Percentiles rank a stretch among this genome's conserved stretches.
Conservation (phyloP, 2,329 filamentous ascomycete genomes). For the Diaporthe citri region DNA sequence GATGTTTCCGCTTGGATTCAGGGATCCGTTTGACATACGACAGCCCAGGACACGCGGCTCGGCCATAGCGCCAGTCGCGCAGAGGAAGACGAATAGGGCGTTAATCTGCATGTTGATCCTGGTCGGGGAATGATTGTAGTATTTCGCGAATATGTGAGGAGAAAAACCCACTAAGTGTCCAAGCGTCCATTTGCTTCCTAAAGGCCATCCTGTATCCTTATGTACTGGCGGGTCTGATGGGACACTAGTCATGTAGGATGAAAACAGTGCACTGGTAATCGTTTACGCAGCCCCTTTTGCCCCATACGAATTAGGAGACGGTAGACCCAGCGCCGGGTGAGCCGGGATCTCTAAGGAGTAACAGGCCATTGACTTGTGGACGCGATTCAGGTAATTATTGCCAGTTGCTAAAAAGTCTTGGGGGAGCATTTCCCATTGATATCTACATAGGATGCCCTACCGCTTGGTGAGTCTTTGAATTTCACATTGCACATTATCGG, state of each 20-base stretch:
- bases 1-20: neutral
- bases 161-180: neutral
- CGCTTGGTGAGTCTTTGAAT: neutral
- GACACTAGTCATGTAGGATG: constrained; percentile 3
- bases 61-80: neutral
- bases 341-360: neutral
- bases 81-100: neutral
- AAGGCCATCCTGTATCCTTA: neutral
- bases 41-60: neutral
- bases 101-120: neutral
- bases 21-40: neutral
- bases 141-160: neutral
- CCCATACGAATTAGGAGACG: neutral
- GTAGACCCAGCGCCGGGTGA: neutral
- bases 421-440: neutral
- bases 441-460: neutral
- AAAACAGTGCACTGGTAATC: neutral
- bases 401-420: neutral
- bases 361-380: neutral
- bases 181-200: neutral
- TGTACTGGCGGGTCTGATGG: neutral
- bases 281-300: neutral
- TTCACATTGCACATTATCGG: too few species aligned
- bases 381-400: neutral
- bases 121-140: neutral